Conservation (phyloP, 345 rosid species). For the Citrus reticulata region DNA sequence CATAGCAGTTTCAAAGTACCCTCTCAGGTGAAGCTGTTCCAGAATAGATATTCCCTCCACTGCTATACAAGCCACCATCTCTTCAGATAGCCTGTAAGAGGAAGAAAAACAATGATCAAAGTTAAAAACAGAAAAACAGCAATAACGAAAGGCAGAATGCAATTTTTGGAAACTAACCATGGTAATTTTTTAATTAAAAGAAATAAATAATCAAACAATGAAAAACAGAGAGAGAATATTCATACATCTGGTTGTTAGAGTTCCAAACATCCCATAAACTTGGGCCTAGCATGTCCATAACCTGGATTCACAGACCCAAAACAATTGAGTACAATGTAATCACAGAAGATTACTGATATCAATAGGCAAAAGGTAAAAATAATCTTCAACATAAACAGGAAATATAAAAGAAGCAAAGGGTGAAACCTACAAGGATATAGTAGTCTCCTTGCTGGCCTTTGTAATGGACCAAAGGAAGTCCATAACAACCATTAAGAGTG, state of each 20-base stretch:
- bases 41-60: constrained; percentile 30
- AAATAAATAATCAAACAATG: not conserved
- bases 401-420: not conserved
- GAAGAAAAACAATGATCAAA: not conserved
- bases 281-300: constrained; percentile 59
- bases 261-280: constrained; percentile 63
- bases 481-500: constrained; percentile 47
- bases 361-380: not conserved
- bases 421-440: constrained; percentile 36
- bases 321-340: not conserved
- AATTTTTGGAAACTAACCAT: not conserved
- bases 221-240: not conserved
- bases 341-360: not conserved
- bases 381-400: not conserved
- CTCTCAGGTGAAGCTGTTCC: too few relatives aligned
- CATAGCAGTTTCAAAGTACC: too few relatives aligned
- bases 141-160: not conserved
- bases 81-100: constrained; percentile 43
- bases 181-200: not conserved
- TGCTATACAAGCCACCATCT: constrained; percentile 64
- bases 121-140: constrained; percentile 2
- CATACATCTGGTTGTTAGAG: constrained; percentile 37
- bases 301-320: constrained; percentile 24
- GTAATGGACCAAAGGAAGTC: constrained; percentile 46
- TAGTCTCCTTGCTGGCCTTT: constrained; percentile 61